Evolutionary conservation across 805 yeast species (phyloP).

Genomic region (Novakomyces olei): DNA sequence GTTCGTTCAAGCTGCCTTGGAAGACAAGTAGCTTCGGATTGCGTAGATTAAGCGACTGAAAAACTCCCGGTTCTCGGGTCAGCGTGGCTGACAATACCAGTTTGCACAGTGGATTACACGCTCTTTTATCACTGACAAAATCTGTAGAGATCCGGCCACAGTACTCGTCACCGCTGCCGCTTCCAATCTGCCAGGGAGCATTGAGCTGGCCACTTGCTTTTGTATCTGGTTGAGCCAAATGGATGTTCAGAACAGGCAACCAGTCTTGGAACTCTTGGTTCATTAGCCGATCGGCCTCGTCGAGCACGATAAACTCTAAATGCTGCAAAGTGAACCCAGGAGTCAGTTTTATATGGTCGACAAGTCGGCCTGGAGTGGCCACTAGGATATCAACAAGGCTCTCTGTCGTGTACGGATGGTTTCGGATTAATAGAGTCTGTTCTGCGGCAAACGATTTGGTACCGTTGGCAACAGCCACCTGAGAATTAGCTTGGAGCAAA

Average conservation of each 20-base stretch:
- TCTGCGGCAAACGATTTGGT: slow-evolving; percentile 62
- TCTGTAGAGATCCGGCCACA: too few species aligned
- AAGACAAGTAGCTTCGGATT: slow-evolving; percentile 58
- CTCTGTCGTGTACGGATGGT: slow-evolving; percentile 11
- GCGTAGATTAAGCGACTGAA: slow-evolving; percentile 45
- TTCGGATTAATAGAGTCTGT: slow-evolving; percentile 13
- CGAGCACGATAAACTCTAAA: slow-evolving; percentile 70
- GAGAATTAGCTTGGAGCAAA: too few species aligned
- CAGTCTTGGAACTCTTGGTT: slow-evolving; percentile 88
- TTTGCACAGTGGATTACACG: slow-evolving; percentile 27
- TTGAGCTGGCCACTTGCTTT: too few species aligned
- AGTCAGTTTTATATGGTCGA: slow-evolving; percentile 85
- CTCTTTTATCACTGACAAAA: too few species aligned
- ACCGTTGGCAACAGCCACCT: too few species aligned
- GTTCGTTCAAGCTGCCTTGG: slow-evolving; percentile 21
- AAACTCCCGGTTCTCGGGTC: slow-evolving; percentile 76
- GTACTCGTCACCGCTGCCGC: too few species aligned
- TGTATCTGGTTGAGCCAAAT: slow-evolving; percentile 9
- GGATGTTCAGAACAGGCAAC: slow-evolving; percentile 29
- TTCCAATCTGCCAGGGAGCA: too few species aligned
- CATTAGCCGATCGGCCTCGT: slow-evolving; percentile 88
- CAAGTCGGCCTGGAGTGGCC: slow-evolving; percentile 31
- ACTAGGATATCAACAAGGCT: slow-evolving; percentile 17
- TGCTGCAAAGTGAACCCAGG: slow-evolving; percentile 68
- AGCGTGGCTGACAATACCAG: slow-evolving; percentile 81